These are phyloP conservation scores for Mucuna pruriens DNA, from an alignment of 306 rosid species.

Conservation along the genomic window DNA sequence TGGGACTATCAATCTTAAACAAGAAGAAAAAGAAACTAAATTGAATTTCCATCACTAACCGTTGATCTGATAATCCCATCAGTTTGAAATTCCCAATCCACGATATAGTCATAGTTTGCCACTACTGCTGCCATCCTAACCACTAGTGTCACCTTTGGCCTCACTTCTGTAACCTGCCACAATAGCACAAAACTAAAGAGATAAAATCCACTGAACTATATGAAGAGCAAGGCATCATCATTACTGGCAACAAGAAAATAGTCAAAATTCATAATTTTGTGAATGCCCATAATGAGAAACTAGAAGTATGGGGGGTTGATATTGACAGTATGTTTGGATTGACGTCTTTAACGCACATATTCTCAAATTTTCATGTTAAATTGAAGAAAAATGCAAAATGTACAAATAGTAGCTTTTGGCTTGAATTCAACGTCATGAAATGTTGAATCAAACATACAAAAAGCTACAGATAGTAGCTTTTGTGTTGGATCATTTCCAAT, in stretches of 20 bases:
- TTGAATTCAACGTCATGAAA: neutral
- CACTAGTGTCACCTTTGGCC: conserved; percentile 94
- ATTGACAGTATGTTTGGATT: neutral
- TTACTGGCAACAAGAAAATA: neutral
- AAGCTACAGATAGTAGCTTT: no score
- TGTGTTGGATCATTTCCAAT: no score
- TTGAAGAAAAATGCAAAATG: neutral
- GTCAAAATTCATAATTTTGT: neutral
- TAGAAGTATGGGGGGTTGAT: neutral
- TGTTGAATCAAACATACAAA: neutral
- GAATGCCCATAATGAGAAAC: neutral
- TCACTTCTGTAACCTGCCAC: conserved; percentile 71
- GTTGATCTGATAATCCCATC: conserved; percentile 83
- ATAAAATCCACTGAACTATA: neutral
- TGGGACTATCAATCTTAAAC: neutral
- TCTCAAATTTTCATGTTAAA: neutral
- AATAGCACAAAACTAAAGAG: neutral
- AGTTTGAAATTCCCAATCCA: conserved; percentile 94
- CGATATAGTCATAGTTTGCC: conserved; percentile 90
- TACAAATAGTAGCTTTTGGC: neutral
- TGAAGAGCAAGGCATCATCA: neutral
- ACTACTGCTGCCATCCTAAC: conserved; percentile 88
- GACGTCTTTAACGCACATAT: neutral
- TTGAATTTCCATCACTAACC: conserved; percentile 50
- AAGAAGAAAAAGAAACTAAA: neutral